These are phyloP conservation scores for Fusarium nisikadoi DNA, from an alignment of 2,329 filamentous ascomycete genomes.

Conservation along the genomic window DNA sequence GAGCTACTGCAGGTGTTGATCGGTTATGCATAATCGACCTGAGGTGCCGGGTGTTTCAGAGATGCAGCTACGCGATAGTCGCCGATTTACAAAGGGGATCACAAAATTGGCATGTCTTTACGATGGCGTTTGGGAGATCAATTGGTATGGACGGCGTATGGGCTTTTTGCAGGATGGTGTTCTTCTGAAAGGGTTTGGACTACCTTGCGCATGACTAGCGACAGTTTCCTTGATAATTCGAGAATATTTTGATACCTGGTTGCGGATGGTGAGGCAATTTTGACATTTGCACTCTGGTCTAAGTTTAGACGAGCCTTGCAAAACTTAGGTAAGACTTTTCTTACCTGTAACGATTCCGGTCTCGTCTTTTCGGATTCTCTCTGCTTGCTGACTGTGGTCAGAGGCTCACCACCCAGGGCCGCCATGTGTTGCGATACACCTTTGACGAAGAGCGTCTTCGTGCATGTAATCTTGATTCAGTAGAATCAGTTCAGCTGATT, in stretches of 20 bases:
- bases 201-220: conserved; percentile 12
- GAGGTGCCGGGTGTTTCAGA: conserved; percentile 11
- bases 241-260: not conserved
- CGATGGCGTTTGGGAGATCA: conserved; percentile 14
- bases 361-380: rapidly evolving
- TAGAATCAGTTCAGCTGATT: rapidly evolving
- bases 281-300: not conserved
- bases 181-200: not conserved
- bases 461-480: too few relatives aligned
- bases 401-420: too few relatives aligned
- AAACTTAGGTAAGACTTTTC: not conserved
- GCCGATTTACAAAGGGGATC: not conserved
- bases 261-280: not conserved
- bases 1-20: conserved; percentile 30
- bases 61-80: not conserved
- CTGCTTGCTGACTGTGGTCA: not conserved
- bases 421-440: not conserved
- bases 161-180: conserved; percentile 9
- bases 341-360: rapidly evolving
- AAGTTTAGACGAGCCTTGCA: not conserved
- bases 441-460: rapidly evolving
- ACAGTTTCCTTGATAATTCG: conserved; percentile 11
- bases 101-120: conserved; percentile 10
- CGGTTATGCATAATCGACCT: conserved; percentile 11
- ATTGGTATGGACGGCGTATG: conserved; percentile 13